phyloP scores from a whole-genome alignment of 2,329 filamentous ascomycete species.

The Diaporthe caulivora region DNA sequence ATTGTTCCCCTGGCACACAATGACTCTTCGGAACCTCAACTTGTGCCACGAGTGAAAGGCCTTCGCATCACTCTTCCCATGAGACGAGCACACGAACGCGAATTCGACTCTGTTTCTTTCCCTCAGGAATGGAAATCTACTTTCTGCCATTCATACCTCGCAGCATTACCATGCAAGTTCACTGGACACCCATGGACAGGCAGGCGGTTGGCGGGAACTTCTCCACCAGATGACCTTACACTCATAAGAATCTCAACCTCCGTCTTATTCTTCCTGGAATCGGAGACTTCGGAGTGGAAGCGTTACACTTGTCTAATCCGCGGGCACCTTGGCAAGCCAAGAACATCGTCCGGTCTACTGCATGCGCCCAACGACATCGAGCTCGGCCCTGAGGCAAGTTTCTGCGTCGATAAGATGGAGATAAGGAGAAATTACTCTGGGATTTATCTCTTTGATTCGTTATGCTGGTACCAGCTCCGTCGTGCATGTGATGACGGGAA shows the following conservation, averaged over 20 bases:
- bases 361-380: neutral
- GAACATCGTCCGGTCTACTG: too few relatives aligned
- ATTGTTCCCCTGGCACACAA: neutral
- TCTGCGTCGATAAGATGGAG: neutral
- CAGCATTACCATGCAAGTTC: neutral
- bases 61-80: neutral
- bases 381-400: neutral
- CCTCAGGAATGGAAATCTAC: neutral
- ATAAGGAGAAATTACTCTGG: neutral
- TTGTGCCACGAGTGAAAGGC: neutral
- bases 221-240: neutral
- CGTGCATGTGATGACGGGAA: neutral
- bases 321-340: neutral
- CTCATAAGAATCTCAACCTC: neutral
- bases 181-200: neutral
- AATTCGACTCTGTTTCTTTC: neutral
- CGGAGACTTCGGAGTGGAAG: neutral
- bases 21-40: neutral
- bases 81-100: neutral
- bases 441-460: neutral
- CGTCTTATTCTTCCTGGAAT: neutral
- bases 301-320: neutral
- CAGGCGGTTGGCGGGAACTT: neutral
- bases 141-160: neutral
- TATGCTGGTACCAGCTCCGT: neutral